These are phyloP conservation scores for Penicillium oxalicum DNA, from an alignment of 2,329 filamentous ascomycete species.

Conservation along the genomic window DNA sequence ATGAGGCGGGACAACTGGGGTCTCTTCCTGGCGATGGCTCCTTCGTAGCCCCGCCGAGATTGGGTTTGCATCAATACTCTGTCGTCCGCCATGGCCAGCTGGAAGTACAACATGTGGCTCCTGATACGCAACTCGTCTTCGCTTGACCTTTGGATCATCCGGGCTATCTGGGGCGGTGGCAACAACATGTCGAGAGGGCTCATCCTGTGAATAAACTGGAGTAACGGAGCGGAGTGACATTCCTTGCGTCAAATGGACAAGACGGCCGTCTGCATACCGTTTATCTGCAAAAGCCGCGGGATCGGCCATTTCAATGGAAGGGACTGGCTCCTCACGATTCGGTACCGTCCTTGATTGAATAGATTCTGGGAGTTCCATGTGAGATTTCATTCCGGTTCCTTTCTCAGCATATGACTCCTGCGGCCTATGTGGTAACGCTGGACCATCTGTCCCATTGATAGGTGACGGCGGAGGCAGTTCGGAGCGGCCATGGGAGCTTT, in stretches of 20 bases:
- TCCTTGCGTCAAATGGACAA: slow-evolving; percentile 26
- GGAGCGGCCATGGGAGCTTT: slow-evolving; percentile 13
- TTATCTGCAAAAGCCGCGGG: slow-evolving; percentile 17
- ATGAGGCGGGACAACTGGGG: slow-evolving; percentile 11
- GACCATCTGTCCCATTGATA: slow-evolving; percentile 18
- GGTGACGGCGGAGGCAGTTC: slow-evolving; percentile 16
- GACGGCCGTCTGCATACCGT: slow-evolving; percentile 20
- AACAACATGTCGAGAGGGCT: slow-evolving; percentile 16
- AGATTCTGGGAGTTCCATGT: slow-evolving; percentile 11
- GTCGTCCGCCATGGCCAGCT: slow-evolving; percentile 8
- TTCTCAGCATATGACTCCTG: slow-evolving; percentile 17
- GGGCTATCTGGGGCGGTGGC: slow-evolving; percentile 17
- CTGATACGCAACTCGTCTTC: slow-evolving; percentile 28
- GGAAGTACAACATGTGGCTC: slow-evolving; percentile 13
- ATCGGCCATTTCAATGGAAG: slow-evolving; percentile 40
- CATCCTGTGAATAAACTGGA: slow-evolving; percentile 22
- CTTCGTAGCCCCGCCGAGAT: slow-evolving; percentile 15
- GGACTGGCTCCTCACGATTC: slow-evolving; percentile 28
- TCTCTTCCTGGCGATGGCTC: slow-evolving; percentile 15
- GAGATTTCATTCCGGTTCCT: slow-evolving; percentile 14
- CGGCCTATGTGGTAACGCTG: slow-evolving; percentile 31
- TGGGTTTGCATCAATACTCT: slow-evolving; percentile 11
- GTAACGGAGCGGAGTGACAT: slow-evolving; percentile 30
- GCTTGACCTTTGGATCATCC: slow-evolving; percentile 27
- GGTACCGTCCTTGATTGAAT: slow-evolving; percentile 13